Evolutionary conservation across 202 grass and related monocot species (phyloP).

Genomic region (Bolboschoenoplectus hybrid): DNA sequence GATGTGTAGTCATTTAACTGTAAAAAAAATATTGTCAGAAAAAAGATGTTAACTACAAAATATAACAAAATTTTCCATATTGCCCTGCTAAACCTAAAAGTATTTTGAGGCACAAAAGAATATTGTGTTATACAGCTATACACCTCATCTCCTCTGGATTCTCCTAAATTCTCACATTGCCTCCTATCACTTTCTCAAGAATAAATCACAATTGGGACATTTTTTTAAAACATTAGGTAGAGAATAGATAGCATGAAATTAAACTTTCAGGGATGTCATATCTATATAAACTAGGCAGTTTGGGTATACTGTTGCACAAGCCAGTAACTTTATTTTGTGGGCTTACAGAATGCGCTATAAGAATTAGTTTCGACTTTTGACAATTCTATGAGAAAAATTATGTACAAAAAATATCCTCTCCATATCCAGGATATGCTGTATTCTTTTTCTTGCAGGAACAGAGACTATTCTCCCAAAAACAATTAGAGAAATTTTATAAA

Average conservation of each 20-base stretch:
- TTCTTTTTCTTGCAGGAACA: neutral
- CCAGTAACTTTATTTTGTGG: neutral
- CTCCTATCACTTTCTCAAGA: neutral
- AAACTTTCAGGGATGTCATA: neutral
- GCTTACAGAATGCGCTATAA: neutral
- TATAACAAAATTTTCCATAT: neutral
- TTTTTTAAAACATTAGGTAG: neutral
- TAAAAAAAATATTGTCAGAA: neutral
- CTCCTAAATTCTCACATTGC: neutral
- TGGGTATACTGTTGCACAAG: slow-evolving; percentile 10
- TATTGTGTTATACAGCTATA: neutral
- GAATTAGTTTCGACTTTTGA: neutral
- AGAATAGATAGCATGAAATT: neutral
- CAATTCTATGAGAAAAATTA: neutral
- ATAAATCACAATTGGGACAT: neutral
- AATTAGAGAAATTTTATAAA: neutral
- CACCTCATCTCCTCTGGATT: neutral
- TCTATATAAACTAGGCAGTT: neutral
- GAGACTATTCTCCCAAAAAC: neutral
- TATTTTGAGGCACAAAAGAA: slow-evolving; percentile 17
- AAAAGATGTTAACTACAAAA: neutral
- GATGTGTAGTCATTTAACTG: slow-evolving; percentile 88
- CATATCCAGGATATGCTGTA: neutral
- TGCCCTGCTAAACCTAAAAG: neutral
- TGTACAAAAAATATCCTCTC: neutral